Evolutionary conservation across 2,329 filamentous ascomycete genomes (phyloP).

Genomic region (Claviceps pazoutovae): DNA sequence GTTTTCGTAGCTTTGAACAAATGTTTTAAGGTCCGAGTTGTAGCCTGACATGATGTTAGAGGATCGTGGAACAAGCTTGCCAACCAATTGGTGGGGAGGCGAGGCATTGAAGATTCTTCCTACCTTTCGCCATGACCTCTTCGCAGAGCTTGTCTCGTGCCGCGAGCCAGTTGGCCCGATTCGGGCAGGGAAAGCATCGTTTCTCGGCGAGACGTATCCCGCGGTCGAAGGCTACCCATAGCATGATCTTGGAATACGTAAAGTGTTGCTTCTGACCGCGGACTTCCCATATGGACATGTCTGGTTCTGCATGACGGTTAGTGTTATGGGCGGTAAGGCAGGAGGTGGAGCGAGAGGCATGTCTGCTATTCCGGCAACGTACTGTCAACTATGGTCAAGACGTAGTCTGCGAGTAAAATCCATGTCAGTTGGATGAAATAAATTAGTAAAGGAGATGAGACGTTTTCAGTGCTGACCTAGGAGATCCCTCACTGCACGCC

Average conservation of each 20-base stretch:
- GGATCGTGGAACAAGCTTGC: neutral
- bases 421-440: neutral
- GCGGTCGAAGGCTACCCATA: slow-evolving; percentile 70
- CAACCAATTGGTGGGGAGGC: no score
- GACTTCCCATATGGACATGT: slow-evolving; percentile 79
- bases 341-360: neutral
- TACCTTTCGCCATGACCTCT: slow-evolving; percentile 59
- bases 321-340: no score
- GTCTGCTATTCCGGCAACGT: slow-evolving; percentile 10
- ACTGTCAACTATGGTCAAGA: slow-evolving; percentile 51
- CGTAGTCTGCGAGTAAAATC: slow-evolving; percentile 38
- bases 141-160: slow-evolving; percentile 58
- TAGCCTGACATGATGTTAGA: slow-evolving; percentile 24
- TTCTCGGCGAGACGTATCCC: slow-evolving; percentile 62
- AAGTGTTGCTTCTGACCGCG: slow-evolving; percentile 64
- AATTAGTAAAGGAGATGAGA: no score
- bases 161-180: slow-evolving; percentile 50
- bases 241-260: slow-evolving; percentile 69
- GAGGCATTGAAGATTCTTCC: neutral
- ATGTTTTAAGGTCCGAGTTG: slow-evolving; percentile 54
- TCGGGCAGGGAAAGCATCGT: slow-evolving; percentile 60
- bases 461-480: slow-evolving; percentile 26
- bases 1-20: slow-evolving; percentile 65
- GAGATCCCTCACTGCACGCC: slow-evolving; percentile 56
- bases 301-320: slow-evolving; percentile 32